Evolutionary conservation across 345 rosid species (phyloP), one percentile per base, ranked within the genome.

Genomic region (Arabis alpina): DNA sequence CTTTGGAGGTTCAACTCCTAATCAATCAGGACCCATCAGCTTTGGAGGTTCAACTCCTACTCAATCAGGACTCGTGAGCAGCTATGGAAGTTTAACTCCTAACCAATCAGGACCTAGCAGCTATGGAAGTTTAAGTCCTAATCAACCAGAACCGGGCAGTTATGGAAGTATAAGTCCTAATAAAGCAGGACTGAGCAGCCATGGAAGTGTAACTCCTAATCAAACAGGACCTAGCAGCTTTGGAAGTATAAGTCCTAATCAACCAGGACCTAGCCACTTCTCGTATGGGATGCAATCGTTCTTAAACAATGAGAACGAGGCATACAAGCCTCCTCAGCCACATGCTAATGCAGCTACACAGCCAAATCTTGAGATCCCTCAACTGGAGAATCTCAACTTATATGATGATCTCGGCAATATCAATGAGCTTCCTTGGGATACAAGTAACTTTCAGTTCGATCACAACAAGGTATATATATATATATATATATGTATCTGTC

Each of bases 401-500:
- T 49, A n/a, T 5, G 19, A 15, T 25, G 79, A 40, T 42, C 10
- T 68, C 10, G 54, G 16, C 36, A 36, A 8, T 8, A 47, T 12
- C 12, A 41, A 4, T 36, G 73, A 67, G 57, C 56, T 74, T 60
- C 42, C 50, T 61, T 51, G 49, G 4, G 56, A 53, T 9, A 13
- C 30, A 43, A 74, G 63, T 61, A 52, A 62, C 65, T 40, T 48
- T 32, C 42, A 40, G 0, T 19, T 55, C 11, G 34, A 63, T 68
- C 58, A 54, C 4, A 56, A 62, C 64, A 54, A 68, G 79, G 75
- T 62, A 68, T 19, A 9, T 68, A 40, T 39, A 24, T 37, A 9
- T 68, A 9, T 68, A 40, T 40, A 25, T 19, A 19, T 19, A 19
- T 19, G 23, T 19, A 19, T n/a, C n/a, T 19, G 23, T 19, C 23